phyloP scores from a whole-genome alignment of 306 rosid species.

The Prunus kanzakura region DNA sequence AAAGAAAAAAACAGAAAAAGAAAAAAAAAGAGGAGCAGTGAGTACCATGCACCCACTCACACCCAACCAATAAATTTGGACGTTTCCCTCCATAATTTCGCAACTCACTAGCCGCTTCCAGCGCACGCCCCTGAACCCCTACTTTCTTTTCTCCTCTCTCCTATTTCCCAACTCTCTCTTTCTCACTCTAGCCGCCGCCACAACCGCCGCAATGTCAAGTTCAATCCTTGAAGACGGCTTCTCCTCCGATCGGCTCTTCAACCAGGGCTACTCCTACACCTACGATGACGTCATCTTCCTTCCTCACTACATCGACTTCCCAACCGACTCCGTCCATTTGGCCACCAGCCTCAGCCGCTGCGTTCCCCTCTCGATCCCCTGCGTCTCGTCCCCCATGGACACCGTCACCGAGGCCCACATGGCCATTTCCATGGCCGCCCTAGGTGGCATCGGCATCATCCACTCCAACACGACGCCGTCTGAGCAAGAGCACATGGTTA shows the following conservation, averaged over 20 bases:
- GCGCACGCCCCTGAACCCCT: not conserved
- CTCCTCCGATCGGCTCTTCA: conserved; percentile 70
- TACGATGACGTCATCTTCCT: conserved; percentile 91
- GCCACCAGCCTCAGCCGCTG: conserved; percentile 58
- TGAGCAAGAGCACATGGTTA: conserved; percentile 54
- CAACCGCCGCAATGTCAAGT: conserved; percentile 16
- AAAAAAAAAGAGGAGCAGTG: not conserved
- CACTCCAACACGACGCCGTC: conserved; percentile 55
- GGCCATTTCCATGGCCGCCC: conserved; percentile 81
- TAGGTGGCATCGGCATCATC: conserved; percentile 66
- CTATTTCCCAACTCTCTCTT: not conserved
- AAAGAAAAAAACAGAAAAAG: too few relatives aligned
- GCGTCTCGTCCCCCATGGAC: conserved; percentile 96
- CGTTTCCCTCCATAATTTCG: conserved; percentile 13
- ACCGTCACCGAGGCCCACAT: conserved; percentile 74
- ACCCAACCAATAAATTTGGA: not conserved
- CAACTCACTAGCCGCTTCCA: not conserved
- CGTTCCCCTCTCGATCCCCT: conserved; percentile 53
- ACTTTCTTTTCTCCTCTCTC: too few relatives aligned
- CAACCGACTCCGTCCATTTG: conserved; percentile 64
- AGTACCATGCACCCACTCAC: not conserved
- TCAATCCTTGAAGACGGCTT: conserved; percentile 60
- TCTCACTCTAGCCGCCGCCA: not conserved
- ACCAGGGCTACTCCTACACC: conserved; percentile 80
- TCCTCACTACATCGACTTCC: conserved; percentile 87